Evolutionary conservation across 2,329 filamentous ascomycete species (phyloP).

Genomic region (Waltergamsia citrina): DNA sequence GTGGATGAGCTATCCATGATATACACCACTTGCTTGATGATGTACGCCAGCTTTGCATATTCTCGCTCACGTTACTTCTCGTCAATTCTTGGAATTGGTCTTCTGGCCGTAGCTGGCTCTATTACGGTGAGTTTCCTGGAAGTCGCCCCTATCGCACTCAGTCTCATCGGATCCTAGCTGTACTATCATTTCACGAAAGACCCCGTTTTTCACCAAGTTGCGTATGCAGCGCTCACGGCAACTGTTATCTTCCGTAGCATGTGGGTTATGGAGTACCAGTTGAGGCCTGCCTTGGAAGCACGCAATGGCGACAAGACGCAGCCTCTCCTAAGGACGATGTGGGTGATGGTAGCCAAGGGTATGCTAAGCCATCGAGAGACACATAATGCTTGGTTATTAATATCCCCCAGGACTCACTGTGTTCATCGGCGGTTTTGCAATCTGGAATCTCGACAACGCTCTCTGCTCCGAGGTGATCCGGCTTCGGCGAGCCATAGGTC

Average conservation of each 20-base stretch:
- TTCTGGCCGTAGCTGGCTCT: constrained; percentile 48
- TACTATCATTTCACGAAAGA: constrained; percentile 75
- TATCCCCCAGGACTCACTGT: constrained; percentile 34
- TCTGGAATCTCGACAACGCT: constrained; percentile 76
- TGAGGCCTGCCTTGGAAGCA: constrained; percentile 34
- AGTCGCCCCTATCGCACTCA: not conserved
- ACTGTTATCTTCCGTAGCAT: constrained; percentile 64
- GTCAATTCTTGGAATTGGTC: constrained; percentile 42
- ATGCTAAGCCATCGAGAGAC: constrained; percentile 9
- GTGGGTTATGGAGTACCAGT: constrained; percentile 56
- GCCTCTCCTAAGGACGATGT: constrained; percentile 52
- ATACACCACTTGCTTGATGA: constrained; percentile 48
- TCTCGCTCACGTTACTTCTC: constrained; percentile 42
- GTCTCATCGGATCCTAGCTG: constrained; percentile 15
- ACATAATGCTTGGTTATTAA: no score
- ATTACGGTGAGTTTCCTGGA: constrained; percentile 59
- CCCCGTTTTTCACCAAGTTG: constrained; percentile 73
- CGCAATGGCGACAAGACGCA: constrained; percentile 40
- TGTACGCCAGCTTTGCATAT: constrained; percentile 64
- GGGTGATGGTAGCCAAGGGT: constrained; percentile 58
- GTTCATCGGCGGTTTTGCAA: constrained; percentile 64
- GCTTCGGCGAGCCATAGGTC: constrained; percentile 51
- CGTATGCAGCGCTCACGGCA: constrained; percentile 63
- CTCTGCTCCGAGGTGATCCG: constrained; percentile 57
- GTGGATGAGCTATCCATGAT: constrained; percentile 52